Percentiles rank a stretch among this genome's conserved stretches.
Conservation (phyloP, 1,284 basidiomycete genomes). For the Puccinia polysora region DNA sequence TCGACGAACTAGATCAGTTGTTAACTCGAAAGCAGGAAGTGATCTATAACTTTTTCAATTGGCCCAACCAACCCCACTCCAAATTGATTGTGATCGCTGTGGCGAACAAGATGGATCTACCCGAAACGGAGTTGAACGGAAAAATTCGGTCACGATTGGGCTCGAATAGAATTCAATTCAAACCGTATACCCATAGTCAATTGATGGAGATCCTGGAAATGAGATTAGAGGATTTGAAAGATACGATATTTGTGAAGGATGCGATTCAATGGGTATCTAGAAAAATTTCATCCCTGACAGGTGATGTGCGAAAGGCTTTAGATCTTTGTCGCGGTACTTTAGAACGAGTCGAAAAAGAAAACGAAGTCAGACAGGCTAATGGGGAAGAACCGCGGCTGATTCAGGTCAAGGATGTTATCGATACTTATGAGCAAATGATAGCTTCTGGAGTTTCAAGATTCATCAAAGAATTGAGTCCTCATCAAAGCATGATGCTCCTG, state of each 20-base stretch:
- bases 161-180: constrained; percentile 92
- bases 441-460: constrained; percentile 60
- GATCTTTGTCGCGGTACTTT: constrained; percentile 77
- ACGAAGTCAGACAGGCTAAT: constrained; percentile 53
- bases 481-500: constrained; percentile 83
- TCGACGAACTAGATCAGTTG: constrained; percentile 97
- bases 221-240: constrained; percentile 58
- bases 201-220: constrained; percentile 81
- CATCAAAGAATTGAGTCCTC: constrained; percentile 71
- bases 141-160: constrained; percentile 88
- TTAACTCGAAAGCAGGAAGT: constrained; percentile 95
- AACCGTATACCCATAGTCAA: constrained; percentile 77
- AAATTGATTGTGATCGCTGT: constrained; percentile 92
- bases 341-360: constrained; percentile 56
- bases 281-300: constrained; percentile 85
- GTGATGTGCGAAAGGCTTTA: constrained; percentile 86
- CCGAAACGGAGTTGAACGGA: constrained; percentile 84
- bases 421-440: constrained; percentile 59
- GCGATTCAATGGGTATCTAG: constrained; percentile 84
- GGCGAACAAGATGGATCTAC: constrained; percentile 97
- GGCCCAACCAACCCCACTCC: constrained; percentile 82
- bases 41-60: constrained; percentile 99
- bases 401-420: constrained; percentile 67
- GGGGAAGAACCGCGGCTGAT: constrained; percentile 58
- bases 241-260: constrained; percentile 58